Base-by-base conservation (phyloP, 177 flowering plant species). In the Telopea speciosissima region DNA sequence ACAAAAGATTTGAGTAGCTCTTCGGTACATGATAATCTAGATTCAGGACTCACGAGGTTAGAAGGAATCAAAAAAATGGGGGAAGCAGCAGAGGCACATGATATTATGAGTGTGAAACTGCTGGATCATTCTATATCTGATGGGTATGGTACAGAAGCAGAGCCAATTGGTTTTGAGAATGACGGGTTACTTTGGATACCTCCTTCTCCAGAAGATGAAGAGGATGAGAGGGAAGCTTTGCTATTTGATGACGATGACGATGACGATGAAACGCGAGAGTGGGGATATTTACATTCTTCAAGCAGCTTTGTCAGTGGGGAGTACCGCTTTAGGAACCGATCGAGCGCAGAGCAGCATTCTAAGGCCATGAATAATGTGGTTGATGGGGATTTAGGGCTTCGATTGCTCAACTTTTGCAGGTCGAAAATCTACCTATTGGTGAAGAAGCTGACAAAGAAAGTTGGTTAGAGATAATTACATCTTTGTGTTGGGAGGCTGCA, bases 401-500 rank as follows among this genome's bases (percentile, higher is more conserved):
- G 80, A 82, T 90, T 31, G 68, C 96, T 74, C 96, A 90, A 76
- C 80, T 90, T 14, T 76, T 90, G 74, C 89, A 85, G 79, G 90
- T 88, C 75, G 92, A 87, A 75, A 87, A 89, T 74, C 79, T 90
- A 71, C 81, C 82, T 54, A 24, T 83, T 23, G 83, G 73, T 58
- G 83, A 80, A 42, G 88, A 82, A 70, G 74, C 80, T 77, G 83
- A 74, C 13, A 76, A 74, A 62, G 86, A 85, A 65, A 77, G 81
- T 78, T 90, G 96, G 96, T 75, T 90, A 65, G 89, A 90, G 73
- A 90, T 87, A 65, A 82, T 90, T 62, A 85, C 88, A n/a, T 81
- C 86, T 64, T 78, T 90, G 62, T 87, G 93, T 3, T 90, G 90
- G 92, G 93, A 90, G 76, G 93, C 91, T 80, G 96, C 93, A 8